Evolutionary conservation across 2,329 filamentous ascomycete species (phyloP), one percentile per base, ranked within the genome.

Genomic region (Claviceps purpurea): DNA sequence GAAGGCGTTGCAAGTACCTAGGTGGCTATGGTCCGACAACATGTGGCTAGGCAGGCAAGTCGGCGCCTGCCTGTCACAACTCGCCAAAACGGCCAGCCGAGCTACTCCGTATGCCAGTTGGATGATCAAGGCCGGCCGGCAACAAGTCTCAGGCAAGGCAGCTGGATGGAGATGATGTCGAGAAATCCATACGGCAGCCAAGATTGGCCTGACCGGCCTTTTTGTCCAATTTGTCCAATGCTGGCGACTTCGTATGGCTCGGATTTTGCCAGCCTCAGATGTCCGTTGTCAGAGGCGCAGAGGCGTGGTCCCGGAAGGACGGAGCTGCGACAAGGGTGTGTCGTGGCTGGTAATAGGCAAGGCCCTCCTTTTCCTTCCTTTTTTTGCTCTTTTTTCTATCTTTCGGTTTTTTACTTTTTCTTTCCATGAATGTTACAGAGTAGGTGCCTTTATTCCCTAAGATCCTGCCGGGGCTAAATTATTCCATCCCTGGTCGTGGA

Each of bases 401-500:
- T 22, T 45, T 37, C 14, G 8, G 1, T 34, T 34, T 5, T 18
- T 45, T 16, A 2, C 8, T 18, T 26, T 16, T 50, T 45, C 18
- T 10, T 14, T 26, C 42, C 22, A 20, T n/a, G 16, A 7, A 6
- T 11, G 14, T 5, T 30, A 22, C 20, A 2, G 41, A 34, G 30
- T 10, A 34, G 30, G 30, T 11, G 34, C 18, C 47, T 30, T 52
- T 43, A 47, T 53, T 55, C 39, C 49, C 52, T 49, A 50, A 54
- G 41, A 50, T 54, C 41, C 52, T 47, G 51, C 44, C 13, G 30
- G 22, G 52, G 46, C 47, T 38, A 45, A 56, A 54, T 54, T 50
- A 54, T 50, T 54, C 52, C 47, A 49, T 45, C 49, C 38, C 50
- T 51, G 54, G 54, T 45, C 51, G 38, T 46, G 50, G 43, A 16